These are phyloP conservation scores for Auricularia sp. DNA, from an alignment of 768 basidiomycete genomes.

Conservation along the genomic window DNA sequence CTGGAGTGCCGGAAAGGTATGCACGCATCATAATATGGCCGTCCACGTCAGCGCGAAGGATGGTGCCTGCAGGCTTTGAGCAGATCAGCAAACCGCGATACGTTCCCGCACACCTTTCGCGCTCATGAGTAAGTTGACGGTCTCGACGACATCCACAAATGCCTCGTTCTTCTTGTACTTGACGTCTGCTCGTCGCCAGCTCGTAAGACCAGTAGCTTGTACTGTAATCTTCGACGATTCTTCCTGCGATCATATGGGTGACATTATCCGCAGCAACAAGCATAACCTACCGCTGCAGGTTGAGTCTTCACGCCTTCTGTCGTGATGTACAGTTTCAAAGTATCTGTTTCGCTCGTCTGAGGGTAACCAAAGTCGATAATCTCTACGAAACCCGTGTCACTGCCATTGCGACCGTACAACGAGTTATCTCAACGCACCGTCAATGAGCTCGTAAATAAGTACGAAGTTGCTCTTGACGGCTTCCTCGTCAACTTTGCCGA, in stretches of 20 bases:
- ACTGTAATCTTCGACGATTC: conserved; percentile 95
- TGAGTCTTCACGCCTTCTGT: conserved; percentile 90
- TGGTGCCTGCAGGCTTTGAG: conserved; percentile 39
- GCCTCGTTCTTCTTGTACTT: conserved; percentile 99
- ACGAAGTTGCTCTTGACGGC: conserved; percentile 99
- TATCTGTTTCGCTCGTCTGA: conserved; percentile 97
- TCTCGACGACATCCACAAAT: conserved; percentile 98
- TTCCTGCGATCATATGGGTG: conserved; percentile 44
- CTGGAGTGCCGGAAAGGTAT: conserved; percentile 91
- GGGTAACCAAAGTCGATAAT: conserved; percentile 99
- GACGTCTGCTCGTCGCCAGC: conserved; percentile 91
- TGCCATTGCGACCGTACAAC: not conserved
- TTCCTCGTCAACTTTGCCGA: conserved; percentile 97
- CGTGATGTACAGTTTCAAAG: conserved; percentile 94
- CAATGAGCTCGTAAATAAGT: conserved; percentile 93
- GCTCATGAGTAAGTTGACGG: conserved; percentile 93
- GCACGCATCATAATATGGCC: conserved; percentile 98
- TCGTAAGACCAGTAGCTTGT: conserved; percentile 94
- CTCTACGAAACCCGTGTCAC: conserved; percentile 38
- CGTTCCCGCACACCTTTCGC: conserved; percentile 58
- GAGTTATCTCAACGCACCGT: conserved; percentile 46
- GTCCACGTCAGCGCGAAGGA: conserved; percentile 92
- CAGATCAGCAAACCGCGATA: not conserved
- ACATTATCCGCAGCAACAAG: not conserved
- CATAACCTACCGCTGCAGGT: conserved; percentile 61